Conservation (phyloP, 1,139 yeast genomes). For the Kurtzmaniella quercitrusa region DNA sequence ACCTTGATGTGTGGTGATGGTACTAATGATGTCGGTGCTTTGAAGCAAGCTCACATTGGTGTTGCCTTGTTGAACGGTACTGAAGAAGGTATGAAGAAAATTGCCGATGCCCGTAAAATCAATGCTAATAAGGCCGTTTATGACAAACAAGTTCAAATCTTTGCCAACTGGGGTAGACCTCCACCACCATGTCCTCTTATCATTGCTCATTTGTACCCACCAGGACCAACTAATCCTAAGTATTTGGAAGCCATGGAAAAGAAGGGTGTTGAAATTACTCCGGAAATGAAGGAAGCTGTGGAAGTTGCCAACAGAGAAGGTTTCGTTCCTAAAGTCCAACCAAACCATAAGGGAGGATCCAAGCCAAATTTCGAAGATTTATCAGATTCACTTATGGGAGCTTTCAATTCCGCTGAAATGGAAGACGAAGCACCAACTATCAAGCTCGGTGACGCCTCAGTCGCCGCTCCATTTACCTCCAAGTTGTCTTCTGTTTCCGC, state of each 20-base stretch:
- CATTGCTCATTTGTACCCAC: conserved; percentile 95
- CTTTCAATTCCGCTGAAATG: conserved; percentile 66
- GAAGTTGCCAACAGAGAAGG: conserved; percentile 43
- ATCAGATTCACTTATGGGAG: conserved; percentile 71
- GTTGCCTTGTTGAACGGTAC: conserved; percentile 96
- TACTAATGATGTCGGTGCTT: conserved; percentile 98
- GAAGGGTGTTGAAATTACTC: conserved; percentile 72
- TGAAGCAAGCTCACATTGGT: conserved; percentile 97
- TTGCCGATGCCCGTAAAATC: conserved; percentile 74
- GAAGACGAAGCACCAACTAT: conserved; percentile 88
- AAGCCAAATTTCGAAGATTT: conserved; percentile 21
- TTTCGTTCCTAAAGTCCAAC: conserved; percentile 23
- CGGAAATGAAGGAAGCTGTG: conserved; percentile 60
- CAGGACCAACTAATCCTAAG: conserved; percentile 89
- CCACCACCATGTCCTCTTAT: conserved; percentile 80
- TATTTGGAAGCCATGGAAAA: conserved; percentile 82
- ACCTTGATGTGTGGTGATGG: conserved; percentile 99
- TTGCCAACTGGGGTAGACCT: conserved; percentile 79
- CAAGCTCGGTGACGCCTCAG: conserved; percentile 97
- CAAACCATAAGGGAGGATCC: conserved; percentile 29
- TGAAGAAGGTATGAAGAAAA: conserved; percentile 87
- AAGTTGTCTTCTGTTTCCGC: conserved; percentile 89
- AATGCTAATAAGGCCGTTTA: conserved; percentile 67
- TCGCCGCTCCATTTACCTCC: conserved; percentile 98
- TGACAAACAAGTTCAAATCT: conserved; percentile 76